A percentile compares a stretch with the other conserved stretches of the same genome.
Evolutionary conservation across 176 grass and related monocot species (phyloP).

Genomic region (Rhynchospora pubera): DNA sequence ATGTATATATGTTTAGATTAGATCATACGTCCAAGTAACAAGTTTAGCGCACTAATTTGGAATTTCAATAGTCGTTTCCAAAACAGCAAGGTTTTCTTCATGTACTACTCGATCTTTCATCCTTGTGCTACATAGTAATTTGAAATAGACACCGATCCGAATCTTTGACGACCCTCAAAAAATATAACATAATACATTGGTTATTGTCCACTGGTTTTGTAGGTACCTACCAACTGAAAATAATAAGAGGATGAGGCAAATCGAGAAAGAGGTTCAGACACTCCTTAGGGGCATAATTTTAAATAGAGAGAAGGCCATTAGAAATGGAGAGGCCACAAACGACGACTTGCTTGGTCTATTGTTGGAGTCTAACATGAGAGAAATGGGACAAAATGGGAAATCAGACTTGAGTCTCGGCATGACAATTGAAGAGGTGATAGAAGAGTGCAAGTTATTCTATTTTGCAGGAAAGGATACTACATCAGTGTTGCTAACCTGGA

Average conservation of each 20-base stretch:
- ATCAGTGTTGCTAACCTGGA: constrained; percentile 70
- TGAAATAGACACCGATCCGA: no score
- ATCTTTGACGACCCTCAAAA: no score
- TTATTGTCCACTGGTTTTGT: background rate
- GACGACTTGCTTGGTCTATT: constrained; percentile 20
- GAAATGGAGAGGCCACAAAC: background rate
- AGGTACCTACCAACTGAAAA: constrained; percentile 24
- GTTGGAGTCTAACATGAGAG: constrained; percentile 19
- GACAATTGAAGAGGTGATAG: constrained; percentile 44
- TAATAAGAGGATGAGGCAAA: constrained; percentile 19
- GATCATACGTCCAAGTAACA: no score
- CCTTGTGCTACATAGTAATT: no score
- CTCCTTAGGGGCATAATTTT: constrained; percentile 20
- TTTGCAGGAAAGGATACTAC: constrained; percentile 85
- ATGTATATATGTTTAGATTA: no score
- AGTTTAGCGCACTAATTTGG: no score
- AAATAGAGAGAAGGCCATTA: constrained; percentile 20
- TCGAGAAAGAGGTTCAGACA: constrained; percentile 15
- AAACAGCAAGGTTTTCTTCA: no score
- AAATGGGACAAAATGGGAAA: background rate
- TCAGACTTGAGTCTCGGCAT: background rate
- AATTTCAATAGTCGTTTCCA: no score
- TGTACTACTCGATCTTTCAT: no score
- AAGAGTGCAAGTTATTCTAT: constrained; percentile 91
- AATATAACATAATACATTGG: no score